phyloP scores from a whole-genome alignment of 2,329 filamentous ascomycete species.

The Ascochyta viciae-villosae region DNA sequence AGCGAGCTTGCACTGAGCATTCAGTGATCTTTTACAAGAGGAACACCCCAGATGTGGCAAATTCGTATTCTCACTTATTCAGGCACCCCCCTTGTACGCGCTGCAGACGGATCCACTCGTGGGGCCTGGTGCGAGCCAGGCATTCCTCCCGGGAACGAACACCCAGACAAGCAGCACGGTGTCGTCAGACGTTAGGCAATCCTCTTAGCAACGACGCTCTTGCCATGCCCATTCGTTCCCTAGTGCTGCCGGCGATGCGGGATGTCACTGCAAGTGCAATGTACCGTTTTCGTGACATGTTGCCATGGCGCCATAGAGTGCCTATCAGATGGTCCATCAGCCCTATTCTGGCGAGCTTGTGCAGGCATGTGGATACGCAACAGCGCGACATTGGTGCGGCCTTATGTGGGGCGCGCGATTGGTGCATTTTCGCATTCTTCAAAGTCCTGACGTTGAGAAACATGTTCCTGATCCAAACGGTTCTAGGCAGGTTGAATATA shows the following conservation, averaged over 20 bases:
- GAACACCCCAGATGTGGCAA: no score
- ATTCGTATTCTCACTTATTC: no score
- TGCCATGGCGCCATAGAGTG: slow-evolving; percentile 24
- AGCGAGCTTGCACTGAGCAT: no score
- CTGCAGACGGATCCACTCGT: slow-evolving; percentile 8
- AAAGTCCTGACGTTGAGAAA: slow-evolving; percentile 35
- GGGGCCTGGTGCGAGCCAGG: slow-evolving; percentile 14
- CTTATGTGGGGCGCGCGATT: slow-evolving; percentile 26
- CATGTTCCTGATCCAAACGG: slow-evolving; percentile 37
- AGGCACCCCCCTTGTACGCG: no score
- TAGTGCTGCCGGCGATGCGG: slow-evolving; percentile 17
- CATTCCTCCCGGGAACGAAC: slow-evolving; percentile 6
- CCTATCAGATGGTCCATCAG: slow-evolving; percentile 12
- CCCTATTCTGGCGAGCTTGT: slow-evolving; percentile 18
- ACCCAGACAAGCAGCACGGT: slow-evolving; percentile 11
- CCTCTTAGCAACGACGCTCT: slow-evolving; percentile 19
- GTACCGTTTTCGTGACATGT: slow-evolving; percentile 23
- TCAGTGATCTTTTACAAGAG: no score
- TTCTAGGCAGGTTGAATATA: slow-evolving; percentile 20
- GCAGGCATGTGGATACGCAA: slow-evolving; percentile 26
- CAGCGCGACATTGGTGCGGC: slow-evolving; percentile 6
- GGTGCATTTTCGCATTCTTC: slow-evolving; percentile 21
- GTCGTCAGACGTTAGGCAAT: slow-evolving; percentile 32
- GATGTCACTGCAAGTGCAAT: slow-evolving; percentile 28
- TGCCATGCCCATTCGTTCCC: slow-evolving; percentile 1